Conservation (phyloP, 768 basidiomycete species). For the Agaricus blazei region DNA sequence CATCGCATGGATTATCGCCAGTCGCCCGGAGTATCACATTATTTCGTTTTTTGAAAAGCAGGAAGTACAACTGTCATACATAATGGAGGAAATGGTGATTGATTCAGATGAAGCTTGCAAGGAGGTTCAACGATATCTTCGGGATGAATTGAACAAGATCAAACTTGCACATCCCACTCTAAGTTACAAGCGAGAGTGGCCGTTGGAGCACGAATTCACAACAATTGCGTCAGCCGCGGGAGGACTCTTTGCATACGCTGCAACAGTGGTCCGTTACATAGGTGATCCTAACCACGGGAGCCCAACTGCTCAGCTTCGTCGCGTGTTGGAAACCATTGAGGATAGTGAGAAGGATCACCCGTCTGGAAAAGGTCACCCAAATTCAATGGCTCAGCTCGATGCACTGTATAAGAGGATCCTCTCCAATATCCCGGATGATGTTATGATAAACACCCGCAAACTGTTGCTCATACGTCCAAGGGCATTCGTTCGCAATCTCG, state of each 20-base stretch:
- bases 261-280: constrained; percentile 18
- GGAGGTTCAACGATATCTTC: too few relatives aligned
- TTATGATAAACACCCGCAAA: background rate
- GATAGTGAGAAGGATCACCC: too few relatives aligned
- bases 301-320: background rate
- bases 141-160: too few relatives aligned
- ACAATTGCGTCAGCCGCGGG: constrained; percentile 16
- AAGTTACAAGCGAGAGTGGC: too few relatives aligned
- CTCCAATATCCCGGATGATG: background rate
- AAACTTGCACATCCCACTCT: too few relatives aligned
- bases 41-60: too few relatives aligned
- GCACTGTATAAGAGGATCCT: background rate
- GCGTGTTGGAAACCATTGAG: background rate
- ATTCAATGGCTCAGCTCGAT: background rate
- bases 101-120: too few relatives aligned
- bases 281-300: constrained; percentile 3
- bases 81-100: too few relatives aligned
- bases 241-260: constrained; percentile 21
- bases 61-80: too few relatives aligned
- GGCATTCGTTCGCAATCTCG: too few relatives aligned
- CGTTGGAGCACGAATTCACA: background rate
- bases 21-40: too few relatives aligned
- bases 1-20: too few relatives aligned
- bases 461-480: background rate
- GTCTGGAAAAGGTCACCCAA: background rate